These are phyloP conservation scores for Cutaneotrichosporon arboriforme DNA, from an alignment of 1,284 basidiomycete species.

Conservation along the genomic window DNA sequence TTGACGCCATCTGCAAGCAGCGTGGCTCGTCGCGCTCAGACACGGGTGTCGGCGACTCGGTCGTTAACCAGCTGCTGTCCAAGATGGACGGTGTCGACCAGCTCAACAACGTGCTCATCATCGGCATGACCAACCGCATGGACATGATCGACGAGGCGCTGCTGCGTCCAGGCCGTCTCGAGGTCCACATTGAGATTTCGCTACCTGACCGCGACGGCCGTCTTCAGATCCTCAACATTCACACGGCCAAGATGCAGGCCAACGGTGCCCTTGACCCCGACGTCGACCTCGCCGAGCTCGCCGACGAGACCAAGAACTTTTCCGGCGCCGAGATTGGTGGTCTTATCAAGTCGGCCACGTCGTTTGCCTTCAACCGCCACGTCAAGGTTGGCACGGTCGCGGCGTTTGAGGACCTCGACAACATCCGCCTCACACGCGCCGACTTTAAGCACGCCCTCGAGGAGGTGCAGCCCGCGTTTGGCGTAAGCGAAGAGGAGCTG, in stretches of 20 bases:
- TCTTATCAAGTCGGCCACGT: slow-evolving; percentile 94
- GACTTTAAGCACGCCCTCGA: slow-evolving; percentile 91
- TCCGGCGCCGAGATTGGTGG: slow-evolving; percentile 95
- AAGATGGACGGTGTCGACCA: slow-evolving; percentile 99
- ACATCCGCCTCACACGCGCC: slow-evolving; percentile 76
- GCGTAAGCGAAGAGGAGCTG: slow-evolving; percentile 95
- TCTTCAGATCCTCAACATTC: slow-evolving; percentile 89
- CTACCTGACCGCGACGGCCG: slow-evolving; percentile 92
- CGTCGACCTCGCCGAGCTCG: slow-evolving; percentile 80
- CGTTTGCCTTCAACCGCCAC: slow-evolving; percentile 95
- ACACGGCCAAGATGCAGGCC: slow-evolving; percentile 87
- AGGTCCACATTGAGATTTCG: slow-evolving; percentile 99
- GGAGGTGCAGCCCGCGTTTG: slow-evolving; percentile 95
- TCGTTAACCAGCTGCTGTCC: slow-evolving; percentile 96
- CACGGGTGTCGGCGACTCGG: slow-evolving; percentile 97
- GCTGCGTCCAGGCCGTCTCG: slow-evolving; percentile 93
- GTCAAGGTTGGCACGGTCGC: slow-evolving; percentile 97
- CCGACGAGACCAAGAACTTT: slow-evolving; percentile 89
- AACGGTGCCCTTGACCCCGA: slow-evolving; percentile 87
- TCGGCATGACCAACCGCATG: slow-evolving; percentile 97
- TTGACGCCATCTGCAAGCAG: slow-evolving; percentile 98
- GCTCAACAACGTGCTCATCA: slow-evolving; percentile 98
- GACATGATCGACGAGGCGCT: slow-evolving; percentile 99
- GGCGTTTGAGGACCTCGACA: slow-evolving; percentile 92
- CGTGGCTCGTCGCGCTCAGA: slow-evolving; percentile 79